Base-by-base conservation (phyloP, 495 filamentous ascomycete species). In the Xylaria curta region DNA sequence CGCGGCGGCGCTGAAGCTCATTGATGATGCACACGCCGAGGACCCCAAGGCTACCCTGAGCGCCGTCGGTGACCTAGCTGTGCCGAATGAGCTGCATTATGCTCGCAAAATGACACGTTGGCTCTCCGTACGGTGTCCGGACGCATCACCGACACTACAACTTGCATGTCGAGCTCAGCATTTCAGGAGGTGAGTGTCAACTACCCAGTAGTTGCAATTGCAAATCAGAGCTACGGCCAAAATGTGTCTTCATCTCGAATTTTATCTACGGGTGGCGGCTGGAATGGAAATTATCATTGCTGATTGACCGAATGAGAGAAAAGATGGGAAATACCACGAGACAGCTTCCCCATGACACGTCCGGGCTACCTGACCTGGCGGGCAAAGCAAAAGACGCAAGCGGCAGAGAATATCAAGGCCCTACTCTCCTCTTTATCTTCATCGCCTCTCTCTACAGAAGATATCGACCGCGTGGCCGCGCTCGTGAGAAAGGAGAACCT, bases 131-230 rank as follows among this genome's bases (percentile, higher is more conserved):
- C 85, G 87, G 68, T 70, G 79, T 40, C 87, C 91, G 0, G 64
- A 81, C 44, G 89, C 92, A 21, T 87, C 90, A 4, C 88, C 90
- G 17, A 76, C 85, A 58, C 85, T 96, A 49, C 87, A 87, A 31
- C 84, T 95, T 68, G 93, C 93, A 36, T 89, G 93, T 70, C 90
- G 92, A 69, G 93, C 93, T 26, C 93, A 96, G 80, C 93, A 96
- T 81, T 91, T 95, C 72, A 74, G 81, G 60, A 75, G 82, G 82
- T 84, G 38, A 31, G 73, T 73, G 17, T 28, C 40, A 33, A 36
- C 54, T 67, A 36, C 24, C 8, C 28, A 24, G 19, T 24, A 58
- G 7, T 12, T 38, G 51, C 21, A 17, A 31, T 7, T 9, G n/a
- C n/a, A 24, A 9, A 51, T 51, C 47, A 24, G 47, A 53, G 15